phyloP scores from a whole-genome alignment of 2,329 filamentous ascomycete species.

The Nannizziopsis barbatae region DNA sequence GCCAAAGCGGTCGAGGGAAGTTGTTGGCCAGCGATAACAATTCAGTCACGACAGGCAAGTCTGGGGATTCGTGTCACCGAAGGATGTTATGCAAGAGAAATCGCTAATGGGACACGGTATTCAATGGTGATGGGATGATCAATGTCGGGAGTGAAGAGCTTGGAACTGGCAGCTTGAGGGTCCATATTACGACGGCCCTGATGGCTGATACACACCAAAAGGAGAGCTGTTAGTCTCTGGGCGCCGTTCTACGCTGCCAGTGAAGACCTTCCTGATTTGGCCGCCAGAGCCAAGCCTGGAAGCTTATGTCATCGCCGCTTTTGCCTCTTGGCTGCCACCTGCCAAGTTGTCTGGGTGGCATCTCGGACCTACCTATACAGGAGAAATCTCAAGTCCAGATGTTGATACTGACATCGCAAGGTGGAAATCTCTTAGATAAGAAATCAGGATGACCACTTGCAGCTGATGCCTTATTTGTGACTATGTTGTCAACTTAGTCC shows the following conservation, averaged over 20 bases:
- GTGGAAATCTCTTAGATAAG: no score
- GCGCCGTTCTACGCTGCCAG: neutral
- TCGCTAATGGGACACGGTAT: neutral
- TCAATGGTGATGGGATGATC: neutral
- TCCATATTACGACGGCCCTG: conserved; percentile 1
- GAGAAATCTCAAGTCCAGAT: no score
- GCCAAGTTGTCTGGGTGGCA: no score
- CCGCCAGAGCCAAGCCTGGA: no score
- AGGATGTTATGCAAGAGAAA: neutral
- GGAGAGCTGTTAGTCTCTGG: conserved; percentile 6
- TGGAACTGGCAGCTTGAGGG: conserved; percentile 4
- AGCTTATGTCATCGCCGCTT: no score
- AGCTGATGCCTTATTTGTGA: no score
- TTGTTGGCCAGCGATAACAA: conserved; percentile 1
- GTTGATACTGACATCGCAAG: no score
- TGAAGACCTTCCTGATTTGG: neutral
- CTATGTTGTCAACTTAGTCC: no score
- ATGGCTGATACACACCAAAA: conserved; percentile 1
- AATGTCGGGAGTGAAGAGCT: conserved; percentile 1
- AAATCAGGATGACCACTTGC: no score
- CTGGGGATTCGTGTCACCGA: conserved; percentile 7
- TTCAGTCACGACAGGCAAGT: neutral
- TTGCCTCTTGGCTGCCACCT: no score
- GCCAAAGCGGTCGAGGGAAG: conserved; percentile 8
- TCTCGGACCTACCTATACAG: no score